Evolutionary conservation across 352 stramenopile genomes (phyloP), one percentile per base, ranked within the genome.

Genomic region (Globisporangium heterothallicum): DNA sequence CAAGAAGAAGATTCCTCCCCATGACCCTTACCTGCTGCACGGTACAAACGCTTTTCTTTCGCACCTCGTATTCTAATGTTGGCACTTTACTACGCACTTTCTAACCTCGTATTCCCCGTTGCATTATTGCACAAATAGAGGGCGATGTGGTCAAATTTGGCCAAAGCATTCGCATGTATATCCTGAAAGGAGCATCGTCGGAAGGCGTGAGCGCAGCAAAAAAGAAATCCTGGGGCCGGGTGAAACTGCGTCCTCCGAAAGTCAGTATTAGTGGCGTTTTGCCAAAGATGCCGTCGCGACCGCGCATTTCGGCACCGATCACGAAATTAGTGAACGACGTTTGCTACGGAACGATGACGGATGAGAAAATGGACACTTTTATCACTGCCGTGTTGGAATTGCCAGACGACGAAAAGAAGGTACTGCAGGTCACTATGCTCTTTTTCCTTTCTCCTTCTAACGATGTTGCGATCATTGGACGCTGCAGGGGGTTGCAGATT

Each of bases 71-170:
- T n/a, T n/a, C n/a, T 24, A 2, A 8, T 14, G 10, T 16, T 48
- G 18, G 18, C 47, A 29, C 6, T 5, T 14, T 18, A 13, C 21
- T 46, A 9, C 21, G 22, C 34, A 54, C 10, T 19, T 18, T 21
- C n/a, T 10, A 38, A 21, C 24, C n/a, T n/a, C n/a, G n/a, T n/a
- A n/a, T n/a, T n/a, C n/a, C n/a, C n/a, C n/a, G n/a, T 3, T 24
- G 41, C 52, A 5, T 18, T 60, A 35, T 38, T 32, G 13, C 4
- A 29, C 48, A 16, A 2, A 13, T 18, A 88, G 84, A 95, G 32
- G 83, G 83, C 56, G 84, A 95, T 47, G 68, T 87, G 8, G 68
- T 95, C 49, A 91, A 87, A 53, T 95, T 95, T 53, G 84, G 84
- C 8, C 84, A 95, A 55, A 95, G 84, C 61, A 76, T 92, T 18